Evolutionary conservation across 805 yeast species (phyloP).

Genomic region (Grigorovia jiainica): DNA sequence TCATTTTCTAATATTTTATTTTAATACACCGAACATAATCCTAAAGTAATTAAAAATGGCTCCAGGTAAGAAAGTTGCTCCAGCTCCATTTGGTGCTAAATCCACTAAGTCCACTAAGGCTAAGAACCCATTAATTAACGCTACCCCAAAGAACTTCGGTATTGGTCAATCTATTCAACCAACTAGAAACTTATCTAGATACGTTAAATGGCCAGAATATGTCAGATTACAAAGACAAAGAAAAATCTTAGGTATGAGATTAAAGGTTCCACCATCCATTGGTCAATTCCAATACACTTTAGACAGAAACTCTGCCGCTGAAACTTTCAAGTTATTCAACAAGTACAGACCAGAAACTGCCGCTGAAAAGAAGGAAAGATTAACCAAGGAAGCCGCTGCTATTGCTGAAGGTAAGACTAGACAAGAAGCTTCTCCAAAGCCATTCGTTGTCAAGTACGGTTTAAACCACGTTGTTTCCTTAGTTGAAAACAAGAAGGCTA

Average conservation of each 20-base stretch:
- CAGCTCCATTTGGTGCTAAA: slow-evolving; percentile 91
- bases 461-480: slow-evolving; percentile 97
- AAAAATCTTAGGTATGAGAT: slow-evolving; percentile 89
- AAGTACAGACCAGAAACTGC: slow-evolving; percentile 98
- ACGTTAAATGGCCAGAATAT: slow-evolving; percentile 98
- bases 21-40: slow-evolving; percentile 1
- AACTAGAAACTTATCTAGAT: slow-evolving; percentile 91
- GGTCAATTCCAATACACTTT: slow-evolving; percentile 92
- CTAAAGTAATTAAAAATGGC: slow-evolving; percentile 23
- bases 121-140: slow-evolving; percentile 80
- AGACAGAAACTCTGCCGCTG: slow-evolving; percentile 98
- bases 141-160: slow-evolving; percentile 90
- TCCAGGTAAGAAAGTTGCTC: slow-evolving; percentile 83
- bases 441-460: slow-evolving; percentile 96
- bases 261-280: slow-evolving; percentile 98
- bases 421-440: slow-evolving; percentile 94
- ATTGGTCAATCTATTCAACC: slow-evolving; percentile 94
- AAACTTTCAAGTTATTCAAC: slow-evolving; percentile 93
- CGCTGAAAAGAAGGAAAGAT: slow-evolving; percentile 98
- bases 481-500: slow-evolving; percentile 97
- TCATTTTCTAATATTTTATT: not conserved
- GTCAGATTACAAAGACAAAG: slow-evolving; percentile 98
- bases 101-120: slow-evolving; percentile 45
- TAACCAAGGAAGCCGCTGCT: slow-evolving; percentile 98
- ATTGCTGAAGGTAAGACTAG: slow-evolving; percentile 96